phyloP scores from a whole-genome alignment of 257 asterid genomes.

The Pogostemon cablin region DNA sequence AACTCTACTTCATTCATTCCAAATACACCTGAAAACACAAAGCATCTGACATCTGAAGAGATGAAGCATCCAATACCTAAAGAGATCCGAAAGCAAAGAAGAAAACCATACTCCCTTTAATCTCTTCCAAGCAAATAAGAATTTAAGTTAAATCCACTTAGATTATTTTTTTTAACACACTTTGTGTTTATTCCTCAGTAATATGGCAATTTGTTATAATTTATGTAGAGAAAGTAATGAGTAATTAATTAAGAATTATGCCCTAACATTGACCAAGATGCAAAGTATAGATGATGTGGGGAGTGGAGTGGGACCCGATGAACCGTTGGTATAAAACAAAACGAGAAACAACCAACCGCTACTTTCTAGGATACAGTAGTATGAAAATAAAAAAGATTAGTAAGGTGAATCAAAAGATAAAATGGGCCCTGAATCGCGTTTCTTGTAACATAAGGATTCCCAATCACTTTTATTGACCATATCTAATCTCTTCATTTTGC shows the following conservation, averaged over 20 bases:
- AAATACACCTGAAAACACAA: too few relatives aligned
- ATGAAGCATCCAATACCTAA: too few relatives aligned
- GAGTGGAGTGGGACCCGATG: conserved; percentile 29
- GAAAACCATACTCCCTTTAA: too few relatives aligned
- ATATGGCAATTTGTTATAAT: too few relatives aligned
- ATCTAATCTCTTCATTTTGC: not conserved
- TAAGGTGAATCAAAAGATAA: not conserved
- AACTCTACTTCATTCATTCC: too few relatives aligned
- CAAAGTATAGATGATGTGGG: not conserved
- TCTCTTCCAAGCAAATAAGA: too few relatives aligned
- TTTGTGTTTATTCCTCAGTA: too few relatives aligned
- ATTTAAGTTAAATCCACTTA: too few relatives aligned
- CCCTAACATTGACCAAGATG: conserved; percentile 12
- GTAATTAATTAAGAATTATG: not conserved
- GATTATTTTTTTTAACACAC: too few relatives aligned
- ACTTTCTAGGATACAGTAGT: not conserved
- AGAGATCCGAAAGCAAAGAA: too few relatives aligned
- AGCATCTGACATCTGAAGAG: too few relatives aligned
- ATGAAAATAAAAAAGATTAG: not conserved
- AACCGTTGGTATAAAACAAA: conserved; percentile 61
- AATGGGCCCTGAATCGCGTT: conserved; percentile 35
- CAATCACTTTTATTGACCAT: conserved; percentile 41
- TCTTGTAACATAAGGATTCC: conserved; percentile 54
- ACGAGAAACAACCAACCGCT: conserved; percentile 45
- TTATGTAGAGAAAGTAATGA: too few relatives aligned